Percentiles rank a stretch among this genome's conserved stretches.
Conservation (phyloP, 1,284 basidiomycete genomes). For the Ceratobasidium sp. region DNA sequence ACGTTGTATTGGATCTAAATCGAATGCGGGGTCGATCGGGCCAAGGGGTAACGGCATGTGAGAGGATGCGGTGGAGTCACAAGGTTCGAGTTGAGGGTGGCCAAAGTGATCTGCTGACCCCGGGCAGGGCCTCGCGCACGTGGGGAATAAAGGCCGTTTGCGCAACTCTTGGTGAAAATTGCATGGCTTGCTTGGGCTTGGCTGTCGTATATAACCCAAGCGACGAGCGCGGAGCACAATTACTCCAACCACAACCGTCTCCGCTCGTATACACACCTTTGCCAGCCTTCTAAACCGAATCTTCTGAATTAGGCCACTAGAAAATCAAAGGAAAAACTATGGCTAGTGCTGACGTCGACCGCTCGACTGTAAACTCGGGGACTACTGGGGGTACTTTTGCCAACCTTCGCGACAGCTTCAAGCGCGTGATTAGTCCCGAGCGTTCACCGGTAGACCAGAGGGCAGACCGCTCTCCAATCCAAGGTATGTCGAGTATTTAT, state of each 20-base stretch:
- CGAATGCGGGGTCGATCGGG: conserved; percentile 21
- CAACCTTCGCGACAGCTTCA: conserved; percentile 27
- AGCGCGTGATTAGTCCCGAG: conserved; percentile 33
- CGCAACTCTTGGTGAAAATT: conserved; percentile 30
- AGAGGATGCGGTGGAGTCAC: conserved; percentile 21
- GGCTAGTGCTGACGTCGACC: conserved; percentile 20
- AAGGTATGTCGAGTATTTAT: conserved; percentile 32
- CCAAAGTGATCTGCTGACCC: conserved; percentile 22
- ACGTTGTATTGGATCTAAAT: conserved; percentile 2
- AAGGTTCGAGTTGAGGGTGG: conserved; percentile 11
- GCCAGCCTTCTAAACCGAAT: neutral
- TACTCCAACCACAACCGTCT: neutral
- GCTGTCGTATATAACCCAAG: conserved; percentile 6
- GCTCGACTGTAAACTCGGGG: conserved; percentile 7
- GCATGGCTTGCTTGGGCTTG: conserved; percentile 23
- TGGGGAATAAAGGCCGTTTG: neutral
- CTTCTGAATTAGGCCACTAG: too few species aligned
- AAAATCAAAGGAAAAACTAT: too few species aligned
- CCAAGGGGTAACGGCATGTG: conserved; percentile 33
- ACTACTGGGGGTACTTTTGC: conserved; percentile 12
- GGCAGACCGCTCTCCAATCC: neutral
- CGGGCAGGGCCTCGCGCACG: conserved; percentile 10
- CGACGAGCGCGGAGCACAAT: neutral
- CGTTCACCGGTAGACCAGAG: conserved; percentile 4
- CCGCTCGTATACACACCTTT: neutral